These are phyloP conservation scores for Ustilago crameri DNA, from an alignment of 1,284 basidiomycete species.

Conservation along the genomic window DNA sequence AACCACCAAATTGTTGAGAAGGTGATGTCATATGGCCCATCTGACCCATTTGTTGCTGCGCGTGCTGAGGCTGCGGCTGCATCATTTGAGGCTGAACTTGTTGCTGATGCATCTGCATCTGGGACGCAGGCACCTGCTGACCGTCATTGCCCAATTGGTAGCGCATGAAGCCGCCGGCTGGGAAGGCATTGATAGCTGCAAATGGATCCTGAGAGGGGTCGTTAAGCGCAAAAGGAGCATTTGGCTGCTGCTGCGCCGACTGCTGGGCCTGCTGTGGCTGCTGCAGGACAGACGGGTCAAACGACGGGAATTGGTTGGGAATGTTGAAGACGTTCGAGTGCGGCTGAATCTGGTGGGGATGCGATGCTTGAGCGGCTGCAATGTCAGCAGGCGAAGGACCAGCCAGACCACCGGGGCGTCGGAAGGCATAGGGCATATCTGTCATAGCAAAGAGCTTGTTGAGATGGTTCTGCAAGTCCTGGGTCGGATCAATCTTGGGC, in stretches of 20 bases:
- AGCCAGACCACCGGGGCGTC: conserved; percentile 50
- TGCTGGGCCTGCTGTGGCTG: conserved; percentile 12
- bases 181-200: conserved; percentile 16
- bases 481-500: conserved; percentile 47
- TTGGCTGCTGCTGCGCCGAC: conserved; percentile 7
- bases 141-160: conserved; percentile 19
- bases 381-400: conserved; percentile 21
- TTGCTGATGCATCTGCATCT: conserved; percentile 11
- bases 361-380: conserved; percentile 2
- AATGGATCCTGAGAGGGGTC: conserved; percentile 22
- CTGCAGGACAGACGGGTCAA: conserved; percentile 30
- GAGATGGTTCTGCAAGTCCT: conserved; percentile 53
- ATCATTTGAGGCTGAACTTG: conserved; percentile 16
- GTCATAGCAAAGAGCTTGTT: conserved; percentile 58
- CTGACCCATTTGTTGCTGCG: conserved; percentile 10
- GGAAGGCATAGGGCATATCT: conserved; percentile 54
- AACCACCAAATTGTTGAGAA: conserved; percentile 2
- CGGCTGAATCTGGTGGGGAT: conserved; percentile 22
- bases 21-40: conserved; percentile 4
- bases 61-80: conserved; percentile 3
- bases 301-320: conserved; percentile 33
- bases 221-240: conserved; percentile 9
- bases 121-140: conserved; percentile 10
- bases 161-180: conserved; percentile 23
- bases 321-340: conserved; percentile 28